Evolutionary conservation across 208 protist species (phyloP).

Genomic region (Crithidia fasciculata): DNA sequence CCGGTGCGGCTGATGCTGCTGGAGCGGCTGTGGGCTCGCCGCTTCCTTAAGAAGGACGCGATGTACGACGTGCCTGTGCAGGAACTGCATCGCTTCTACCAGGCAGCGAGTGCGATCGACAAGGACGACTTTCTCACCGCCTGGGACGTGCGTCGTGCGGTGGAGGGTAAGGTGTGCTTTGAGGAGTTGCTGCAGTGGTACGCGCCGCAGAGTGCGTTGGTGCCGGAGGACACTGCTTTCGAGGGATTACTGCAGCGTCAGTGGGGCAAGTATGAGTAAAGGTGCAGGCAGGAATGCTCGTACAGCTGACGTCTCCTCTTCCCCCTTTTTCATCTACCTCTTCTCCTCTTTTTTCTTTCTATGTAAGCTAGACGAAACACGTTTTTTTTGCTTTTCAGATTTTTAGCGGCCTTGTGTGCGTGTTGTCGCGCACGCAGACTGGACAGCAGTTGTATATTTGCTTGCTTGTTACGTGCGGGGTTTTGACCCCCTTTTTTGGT

Average conservation of each 20-base stretch:
- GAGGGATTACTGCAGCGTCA: slow-evolving; percentile 58
- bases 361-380: not conserved
- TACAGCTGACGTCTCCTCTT: too few relatives aligned
- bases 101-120: slow-evolving; percentile 63
- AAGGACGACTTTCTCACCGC: slow-evolving; percentile 74
- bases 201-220: slow-evolving; percentile 50
- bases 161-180: slow-evolving; percentile 46
- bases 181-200: slow-evolving; percentile 84
- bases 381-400: not conserved
- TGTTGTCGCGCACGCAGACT: too few relatives aligned
- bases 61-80: slow-evolving; percentile 57
- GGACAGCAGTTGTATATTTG: too few relatives aligned
- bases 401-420: not conserved
- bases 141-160: slow-evolving; percentile 78
- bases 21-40: slow-evolving; percentile 69
- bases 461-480: too few relatives aligned
- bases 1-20: slow-evolving; percentile 74
- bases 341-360: not conserved
- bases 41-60: slow-evolving; percentile 62
- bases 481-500: too few relatives aligned
- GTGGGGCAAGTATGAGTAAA: slow-evolving; percentile 51
- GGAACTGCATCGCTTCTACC: slow-evolving; percentile 62
- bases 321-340: slow-evolving; percentile 1
- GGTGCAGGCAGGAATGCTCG: too few relatives aligned
- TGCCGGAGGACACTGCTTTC: slow-evolving; percentile 75